Base-by-base conservation (phyloP, 2,329 filamentous ascomycete genomes). In the Periconia sp. region DNA sequence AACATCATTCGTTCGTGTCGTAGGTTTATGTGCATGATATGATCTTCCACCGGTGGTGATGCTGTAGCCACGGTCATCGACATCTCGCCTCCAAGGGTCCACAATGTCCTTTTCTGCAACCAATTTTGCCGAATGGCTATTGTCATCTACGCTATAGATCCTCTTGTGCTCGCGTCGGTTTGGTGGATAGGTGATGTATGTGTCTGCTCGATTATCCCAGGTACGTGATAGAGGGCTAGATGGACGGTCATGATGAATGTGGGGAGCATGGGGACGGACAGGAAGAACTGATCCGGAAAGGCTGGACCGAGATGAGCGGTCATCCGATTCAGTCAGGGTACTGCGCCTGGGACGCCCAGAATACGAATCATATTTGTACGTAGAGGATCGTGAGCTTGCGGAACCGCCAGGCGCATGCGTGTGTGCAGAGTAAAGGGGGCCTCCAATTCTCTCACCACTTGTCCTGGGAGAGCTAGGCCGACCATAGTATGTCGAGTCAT, bases 141-240 rank as follows among this genome's bases (percentile, higher is more conserved):
- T 70, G 49, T 79, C 75, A 48, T 79, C 77, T 11, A 81, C 74
- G 56, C 75, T 78, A 65, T 81, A 81, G 20, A 80, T 68, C 60
- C 78, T 79, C 63, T 78, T 79, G 59, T 79, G 77, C 30, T 74
- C 70, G 7, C 61, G 58, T 31, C 67, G 65, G 31, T n/a, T 23
- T 20, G 67, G 57, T 8, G 61, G 54, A 15, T 76, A 72, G 2
- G 71, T 73, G 48, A 77, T 68, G 63, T 75, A 77, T 37, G 57
- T 67, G 30, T 69, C 73, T 41, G 42, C 71, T 23, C 72, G 68
- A 37, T 65, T 64, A 43, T 69, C 65, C 49, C 64, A 69, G 7
- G 69, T 65, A 11, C 66, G 64, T 20, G 75, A 64, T 20, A 75
- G 64, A 6, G 78, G 78, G 58, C 77, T 80, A 8, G 72, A 66